A percentile compares a stretch with the other conserved stretches of the same genome.
Conservation (phyloP, 2,329 filamentous ascomycete genomes). For the Colletotrichum incanum region DNA sequence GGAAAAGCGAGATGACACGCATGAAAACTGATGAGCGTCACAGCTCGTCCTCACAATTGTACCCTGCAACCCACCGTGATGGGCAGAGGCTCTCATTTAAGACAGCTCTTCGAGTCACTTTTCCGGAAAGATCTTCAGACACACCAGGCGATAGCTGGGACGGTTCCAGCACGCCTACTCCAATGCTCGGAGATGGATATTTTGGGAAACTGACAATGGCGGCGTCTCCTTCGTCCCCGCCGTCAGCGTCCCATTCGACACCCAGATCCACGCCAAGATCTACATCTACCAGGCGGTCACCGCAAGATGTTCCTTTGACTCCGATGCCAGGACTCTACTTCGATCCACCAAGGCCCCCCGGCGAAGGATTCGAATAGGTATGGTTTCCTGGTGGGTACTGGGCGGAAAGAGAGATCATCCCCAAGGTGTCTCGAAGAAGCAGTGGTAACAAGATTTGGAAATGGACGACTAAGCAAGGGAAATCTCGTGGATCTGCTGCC, state of each 20-base stretch:
- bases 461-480: constrained; percentile 58
- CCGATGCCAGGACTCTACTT: constrained; percentile 46
- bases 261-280: constrained; percentile 1
- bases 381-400: constrained; percentile 76
- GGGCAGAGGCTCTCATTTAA: constrained; percentile 39
- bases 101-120: constrained; percentile 37
- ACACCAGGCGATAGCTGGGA: constrained; percentile 39
- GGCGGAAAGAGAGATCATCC: constrained; percentile 68
- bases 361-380: constrained; percentile 72
- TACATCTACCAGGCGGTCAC: background rate
- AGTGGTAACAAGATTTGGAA: constrained; percentile 56
- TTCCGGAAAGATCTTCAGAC: constrained; percentile 9
- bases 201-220: constrained; percentile 26
- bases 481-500: constrained; percentile 46
- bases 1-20: background rate
- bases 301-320: background rate
- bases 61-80: constrained; percentile 4
- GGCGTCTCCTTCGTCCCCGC: background rate
- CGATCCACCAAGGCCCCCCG: constrained; percentile 71
- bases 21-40: background rate
- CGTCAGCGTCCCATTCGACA: background rate
- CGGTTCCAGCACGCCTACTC: constrained; percentile 40
- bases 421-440: constrained; percentile 50
- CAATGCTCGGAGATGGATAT: constrained; percentile 24
- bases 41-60: constrained; percentile 26